These are phyloP conservation scores for Boeremia lycopersici DNA, from an alignment of 2,329 filamentous ascomycete species.

Conservation along the genomic window DNA sequence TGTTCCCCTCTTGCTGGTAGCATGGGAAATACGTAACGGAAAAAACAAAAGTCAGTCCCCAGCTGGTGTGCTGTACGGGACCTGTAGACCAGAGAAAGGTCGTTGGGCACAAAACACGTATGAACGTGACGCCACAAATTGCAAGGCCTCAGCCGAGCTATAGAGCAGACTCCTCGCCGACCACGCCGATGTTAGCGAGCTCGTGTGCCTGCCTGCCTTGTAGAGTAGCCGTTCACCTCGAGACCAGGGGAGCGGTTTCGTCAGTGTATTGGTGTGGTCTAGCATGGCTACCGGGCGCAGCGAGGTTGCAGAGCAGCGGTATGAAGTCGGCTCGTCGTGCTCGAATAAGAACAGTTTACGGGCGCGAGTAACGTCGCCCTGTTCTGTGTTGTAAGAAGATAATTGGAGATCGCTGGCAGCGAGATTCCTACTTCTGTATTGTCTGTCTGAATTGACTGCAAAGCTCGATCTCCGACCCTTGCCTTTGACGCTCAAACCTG, in stretches of 20 bases:
- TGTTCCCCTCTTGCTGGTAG: background rate
- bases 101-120: slow-evolving; percentile 8
- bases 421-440: background rate
- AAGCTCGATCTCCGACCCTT: background rate
- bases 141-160: slow-evolving; percentile 7
- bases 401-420: background rate
- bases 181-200: background rate
- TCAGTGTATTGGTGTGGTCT: background rate
- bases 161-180: slow-evolving; percentile 23
- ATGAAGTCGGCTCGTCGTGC: slow-evolving; percentile 13
- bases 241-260: background rate
- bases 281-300: slow-evolving; percentile 12
- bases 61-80: background rate
- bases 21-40: background rate
- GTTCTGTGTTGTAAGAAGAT: background rate
- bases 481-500: background rate
- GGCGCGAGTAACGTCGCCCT: background rate
- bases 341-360: background rate
- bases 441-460: background rate
- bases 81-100: slow-evolving; percentile 18
- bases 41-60: background rate
- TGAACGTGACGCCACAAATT: slow-evolving; percentile 6
- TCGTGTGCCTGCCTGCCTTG: slow-evolving; percentile 1
- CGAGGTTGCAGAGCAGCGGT: slow-evolving; percentile 2
- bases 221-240: background rate